phyloP scores from a whole-genome alignment of 2,329 filamentous ascomycete genomes.

The Aspergillus felis region DNA sequence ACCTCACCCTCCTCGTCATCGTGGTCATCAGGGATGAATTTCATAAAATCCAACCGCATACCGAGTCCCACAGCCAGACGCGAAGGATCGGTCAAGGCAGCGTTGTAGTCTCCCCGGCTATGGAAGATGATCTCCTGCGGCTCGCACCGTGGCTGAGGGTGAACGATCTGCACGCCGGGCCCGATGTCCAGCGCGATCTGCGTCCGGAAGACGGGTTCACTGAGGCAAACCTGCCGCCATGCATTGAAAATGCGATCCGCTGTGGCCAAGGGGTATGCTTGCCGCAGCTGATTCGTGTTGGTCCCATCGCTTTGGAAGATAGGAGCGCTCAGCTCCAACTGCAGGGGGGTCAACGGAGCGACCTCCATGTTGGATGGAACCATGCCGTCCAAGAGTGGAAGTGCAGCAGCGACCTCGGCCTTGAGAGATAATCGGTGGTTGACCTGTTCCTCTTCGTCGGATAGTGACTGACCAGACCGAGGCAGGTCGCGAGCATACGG shows the following conservation, averaged over 20 bases:
- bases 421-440: not conserved
- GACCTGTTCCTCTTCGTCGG: not conserved
- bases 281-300: not conserved
- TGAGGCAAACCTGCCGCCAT: not conserved
- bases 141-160: not conserved
- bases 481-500: not conserved
- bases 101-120: not conserved
- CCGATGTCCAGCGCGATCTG: not conserved
- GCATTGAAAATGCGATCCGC: not conserved
- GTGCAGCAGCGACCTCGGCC: not conserved
- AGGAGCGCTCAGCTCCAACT: not conserved
- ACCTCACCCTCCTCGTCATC: not conserved
- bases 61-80: not conserved
- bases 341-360: not conserved
- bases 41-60: not conserved
- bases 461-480: not conserved
- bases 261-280: not conserved
- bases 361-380: not conserved
- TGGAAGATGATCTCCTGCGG: not conserved
- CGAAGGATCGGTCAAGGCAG: not conserved
- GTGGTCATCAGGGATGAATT: not conserved
- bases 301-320: not conserved
- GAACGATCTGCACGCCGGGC: not conserved
- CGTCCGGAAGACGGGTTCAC: not conserved
- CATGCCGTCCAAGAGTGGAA: not conserved